phyloP scores from a whole-genome alignment of 441 rosid species.

The Gossypium laxum region DNA sequence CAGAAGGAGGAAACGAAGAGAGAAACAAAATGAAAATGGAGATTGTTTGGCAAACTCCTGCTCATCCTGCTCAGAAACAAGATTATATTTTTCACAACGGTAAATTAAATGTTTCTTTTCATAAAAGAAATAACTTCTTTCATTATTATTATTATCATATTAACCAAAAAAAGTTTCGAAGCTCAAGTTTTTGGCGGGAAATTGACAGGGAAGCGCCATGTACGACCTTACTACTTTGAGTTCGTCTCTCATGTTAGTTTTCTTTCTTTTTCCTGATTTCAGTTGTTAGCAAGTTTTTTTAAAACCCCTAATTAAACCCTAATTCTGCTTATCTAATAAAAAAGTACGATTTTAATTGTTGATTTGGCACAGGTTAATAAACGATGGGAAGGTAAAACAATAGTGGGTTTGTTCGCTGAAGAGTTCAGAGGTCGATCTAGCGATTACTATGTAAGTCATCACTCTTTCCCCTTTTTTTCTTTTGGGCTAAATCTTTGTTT shows the following conservation, averaged over 20 bases:
- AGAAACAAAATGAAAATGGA: slow-evolving; percentile 25
- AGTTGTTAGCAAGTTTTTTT: neutral
- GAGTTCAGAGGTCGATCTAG: slow-evolving; percentile 78
- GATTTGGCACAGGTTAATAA: slow-evolving; percentile 54
- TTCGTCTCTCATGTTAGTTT: slow-evolving; percentile 69
- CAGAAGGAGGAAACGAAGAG: neutral
- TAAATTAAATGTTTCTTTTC: slow-evolving; percentile 7
- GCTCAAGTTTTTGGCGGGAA: slow-evolving; percentile 19
- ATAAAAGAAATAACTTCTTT: neutral
- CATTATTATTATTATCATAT: neutral
- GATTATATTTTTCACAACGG: slow-evolving; percentile 68
- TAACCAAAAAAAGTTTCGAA: neutral
- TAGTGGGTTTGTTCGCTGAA: slow-evolving; percentile 73
- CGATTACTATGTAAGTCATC: slow-evolving; percentile 58
- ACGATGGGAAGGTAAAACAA: slow-evolving; percentile 81
- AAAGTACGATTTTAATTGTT: neutral
- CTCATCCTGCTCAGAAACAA: slow-evolving; percentile 45
- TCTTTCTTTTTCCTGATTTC: neutral
- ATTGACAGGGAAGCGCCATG: slow-evolving; percentile 68
- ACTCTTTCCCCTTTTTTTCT: neutral
- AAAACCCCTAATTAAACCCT: slow-evolving; percentile 11
- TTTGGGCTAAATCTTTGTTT: neutral
- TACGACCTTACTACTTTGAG: slow-evolving; percentile 76
- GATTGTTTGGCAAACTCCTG: slow-evolving; percentile 53
- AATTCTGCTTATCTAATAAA: neutral